Evolutionary conservation across 495 filamentous ascomycete species (phyloP), one percentile per base, ranked within the genome.

Genomic region (Aspergillus diversus): DNA sequence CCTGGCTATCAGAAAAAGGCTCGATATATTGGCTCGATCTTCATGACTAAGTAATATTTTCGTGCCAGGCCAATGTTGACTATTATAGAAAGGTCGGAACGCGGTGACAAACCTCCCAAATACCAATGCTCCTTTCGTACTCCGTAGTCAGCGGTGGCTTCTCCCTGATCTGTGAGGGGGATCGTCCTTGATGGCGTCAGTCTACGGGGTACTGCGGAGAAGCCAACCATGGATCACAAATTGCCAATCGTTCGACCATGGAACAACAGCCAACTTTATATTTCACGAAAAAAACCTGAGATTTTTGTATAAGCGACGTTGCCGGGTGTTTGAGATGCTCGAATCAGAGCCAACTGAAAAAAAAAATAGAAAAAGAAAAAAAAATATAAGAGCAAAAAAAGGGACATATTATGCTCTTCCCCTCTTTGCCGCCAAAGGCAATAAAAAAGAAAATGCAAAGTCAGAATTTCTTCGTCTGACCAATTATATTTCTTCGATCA

Each of bases 401-500:
- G 5, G 39, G 4, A 6, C 39, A 43, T 43, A 27, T 27, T 27
- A 27, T 27, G 21, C 21, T 27, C 39, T 11, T 13, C 39, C 8
- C 39, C n/a, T 43, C 39, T 43, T 15, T 43, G 39, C 11, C 39
- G 39, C 8, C 39, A 43, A 43, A 43, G 39, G 39, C 8, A 9
- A 17, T 21, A 50, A 17, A 17, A 27, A 31, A n/a, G n/a, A n/a
- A 52, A 32, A 54, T 33, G 49, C 17, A 15, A 16, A 46, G 15
- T 13, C 33, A 60, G 12, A 53, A 16, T 57, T 51, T 32, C 4
- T 15, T 32, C 4, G 13, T 53, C 33, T 11, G 32, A 35, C 48
- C 34, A 59, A 55, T 64, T 16, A 43, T 17, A 43, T 13, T 42
- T 27, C n/a, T 35, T 55, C 33, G 48, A 55, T 59, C 57, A 34